Evolutionary conservation across 768 basidiomycete genomes (phyloP).

Genomic region (Psilocybe sp.): DNA sequence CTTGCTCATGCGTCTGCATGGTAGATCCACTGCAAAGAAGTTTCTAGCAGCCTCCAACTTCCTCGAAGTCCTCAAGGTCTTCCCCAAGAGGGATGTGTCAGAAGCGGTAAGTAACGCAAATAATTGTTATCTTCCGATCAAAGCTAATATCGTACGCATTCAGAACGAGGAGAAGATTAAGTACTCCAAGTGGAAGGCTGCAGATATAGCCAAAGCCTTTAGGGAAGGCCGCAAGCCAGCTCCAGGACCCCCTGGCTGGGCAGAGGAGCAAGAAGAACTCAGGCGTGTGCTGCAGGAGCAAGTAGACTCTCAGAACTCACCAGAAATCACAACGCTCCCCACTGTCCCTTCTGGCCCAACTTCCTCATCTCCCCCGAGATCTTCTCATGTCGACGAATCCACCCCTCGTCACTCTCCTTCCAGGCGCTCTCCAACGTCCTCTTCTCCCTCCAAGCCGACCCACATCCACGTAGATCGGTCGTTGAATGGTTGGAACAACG

Average conservation of each 20-base stretch:
- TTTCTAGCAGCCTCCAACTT: slow-evolving; percentile 95
- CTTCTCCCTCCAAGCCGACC: slow-evolving; percentile 15
- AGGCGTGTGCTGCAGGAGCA: slow-evolving; percentile 21
- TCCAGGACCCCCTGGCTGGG: slow-evolving; percentile 69
- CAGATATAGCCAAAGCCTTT: slow-evolving; percentile 90
- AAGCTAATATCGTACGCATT: slow-evolving; percentile 1
- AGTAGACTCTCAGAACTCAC: slow-evolving; percentile 11
- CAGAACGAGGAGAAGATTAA: slow-evolving; percentile 86
- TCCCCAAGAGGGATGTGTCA: slow-evolving; percentile 56
- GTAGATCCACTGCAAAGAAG: slow-evolving; percentile 86
- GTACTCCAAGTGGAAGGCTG: slow-evolving; percentile 97
- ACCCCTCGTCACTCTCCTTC: neutral
- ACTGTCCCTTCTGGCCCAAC: slow-evolving; percentile 10
- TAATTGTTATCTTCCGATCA: neutral
- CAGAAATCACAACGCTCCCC: slow-evolving; percentile 8
- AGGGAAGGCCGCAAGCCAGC: slow-evolving; percentile 87
- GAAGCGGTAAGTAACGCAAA: slow-evolving; percentile 50
- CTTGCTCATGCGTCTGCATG: slow-evolving; percentile 6
- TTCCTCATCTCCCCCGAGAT: slow-evolving; percentile 13
- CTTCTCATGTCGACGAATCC: slow-evolving; percentile 6
- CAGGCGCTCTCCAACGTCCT: slow-evolving; percentile 8
- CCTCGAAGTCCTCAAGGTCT: slow-evolving; percentile 82
- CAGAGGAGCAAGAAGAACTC: slow-evolving; percentile 24
- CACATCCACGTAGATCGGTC: slow-evolving; percentile 1
- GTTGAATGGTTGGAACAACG: slow-evolving; percentile 1